These are phyloP conservation scores for Xylaria sp. DNA, from an alignment of 2,329 filamentous ascomycete genomes.

Conservation along the genomic window DNA sequence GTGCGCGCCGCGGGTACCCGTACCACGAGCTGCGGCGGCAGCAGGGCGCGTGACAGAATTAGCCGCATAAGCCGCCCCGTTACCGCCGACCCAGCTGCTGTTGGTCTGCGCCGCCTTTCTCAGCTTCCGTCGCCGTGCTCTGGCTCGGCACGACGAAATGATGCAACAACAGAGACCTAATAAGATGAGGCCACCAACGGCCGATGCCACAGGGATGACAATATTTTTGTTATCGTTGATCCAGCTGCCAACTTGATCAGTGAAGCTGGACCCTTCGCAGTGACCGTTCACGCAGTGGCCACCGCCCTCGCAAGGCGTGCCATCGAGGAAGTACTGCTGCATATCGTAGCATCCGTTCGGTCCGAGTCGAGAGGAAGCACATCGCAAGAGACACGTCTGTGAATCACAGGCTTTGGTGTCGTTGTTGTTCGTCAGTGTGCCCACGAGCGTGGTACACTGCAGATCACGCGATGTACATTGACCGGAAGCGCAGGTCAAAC, in stretches of 20 bases:
- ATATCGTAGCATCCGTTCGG: slow-evolving; percentile 70
- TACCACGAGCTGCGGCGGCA: slow-evolving; percentile 17
- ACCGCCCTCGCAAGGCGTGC: slow-evolving; percentile 79
- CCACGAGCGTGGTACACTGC: slow-evolving; percentile 87
- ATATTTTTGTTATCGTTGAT: slow-evolving; percentile 76
- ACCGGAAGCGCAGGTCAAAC: slow-evolving; percentile 81
- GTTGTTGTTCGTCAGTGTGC: slow-evolving; percentile 71
- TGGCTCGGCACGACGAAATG: slow-evolving; percentile 55
- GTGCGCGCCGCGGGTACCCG: slow-evolving; percentile 7
- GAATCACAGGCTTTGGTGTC: slow-evolving; percentile 79
- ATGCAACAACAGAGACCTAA: slow-evolving; percentile 71
- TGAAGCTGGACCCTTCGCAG: slow-evolving; percentile 72
- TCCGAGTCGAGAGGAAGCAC: slow-evolving; percentile 70
- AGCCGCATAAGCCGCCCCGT: slow-evolving; percentile 21
- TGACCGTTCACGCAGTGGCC: slow-evolving; percentile 78
- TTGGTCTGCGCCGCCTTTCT: slow-evolving; percentile 32
- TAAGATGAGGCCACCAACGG: slow-evolving; percentile 73
- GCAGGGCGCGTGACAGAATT: slow-evolving; percentile 15
- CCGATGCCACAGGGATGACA: slow-evolving; percentile 76
- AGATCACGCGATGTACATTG: slow-evolving; percentile 91
- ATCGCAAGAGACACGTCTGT: slow-evolving; percentile 75
- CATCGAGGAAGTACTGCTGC: slow-evolving; percentile 92
- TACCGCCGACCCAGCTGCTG: slow-evolving; percentile 33
- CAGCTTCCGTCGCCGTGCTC: slow-evolving; percentile 32
- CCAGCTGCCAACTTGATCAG: slow-evolving; percentile 74